Percentiles rank a stretch among this genome's conserved stretches.
phyloP scores from a whole-genome alignment of 495 filamentous ascomycete genomes.

The Pyrenula massariospora region DNA sequence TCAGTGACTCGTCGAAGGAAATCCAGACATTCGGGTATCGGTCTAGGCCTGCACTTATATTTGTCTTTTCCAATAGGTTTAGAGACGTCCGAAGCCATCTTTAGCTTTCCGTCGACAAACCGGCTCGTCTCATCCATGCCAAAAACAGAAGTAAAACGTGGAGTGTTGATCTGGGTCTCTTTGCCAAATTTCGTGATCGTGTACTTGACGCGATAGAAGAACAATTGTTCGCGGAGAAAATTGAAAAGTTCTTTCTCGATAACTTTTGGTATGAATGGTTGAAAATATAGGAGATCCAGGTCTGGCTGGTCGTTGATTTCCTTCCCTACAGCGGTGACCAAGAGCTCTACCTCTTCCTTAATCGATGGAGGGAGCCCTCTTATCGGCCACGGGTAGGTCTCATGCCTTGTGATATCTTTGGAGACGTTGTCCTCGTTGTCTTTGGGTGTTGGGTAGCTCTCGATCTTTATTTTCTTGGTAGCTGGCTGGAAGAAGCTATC shows the following conservation, averaged over 20 bases:
- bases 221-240: slow-evolving; percentile 48
- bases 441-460: background rate
- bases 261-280: slow-evolving; percentile 45
- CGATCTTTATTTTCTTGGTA: slow-evolving; percentile 17
- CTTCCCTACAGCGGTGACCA: slow-evolving; percentile 23
- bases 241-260: slow-evolving; percentile 47
- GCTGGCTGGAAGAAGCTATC: slow-evolving; percentile 37
- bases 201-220: slow-evolving; percentile 66
- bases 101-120: slow-evolving; percentile 11
- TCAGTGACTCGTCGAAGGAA: slow-evolving; percentile 42
- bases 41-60: slow-evolving; percentile 49
- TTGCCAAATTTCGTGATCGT: slow-evolving; percentile 45
- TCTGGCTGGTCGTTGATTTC: slow-evolving; percentile 48
- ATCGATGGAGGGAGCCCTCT: slow-evolving; percentile 30
- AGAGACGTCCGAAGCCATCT: slow-evolving; percentile 5
- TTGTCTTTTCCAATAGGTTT: slow-evolving; percentile 25
- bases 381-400: slow-evolving; percentile 43
- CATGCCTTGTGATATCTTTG: slow-evolving; percentile 22
- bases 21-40: slow-evolving; percentile 55
- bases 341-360: slow-evolving; percentile 13
- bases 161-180: slow-evolving; percentile 52
- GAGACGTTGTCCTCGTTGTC: background rate
- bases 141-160: slow-evolving; percentile 61
- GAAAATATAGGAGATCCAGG: slow-evolving; percentile 56
- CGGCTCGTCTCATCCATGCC: slow-evolving; percentile 50